Base-by-base conservation (phyloP, 108 stramenopile species). In the Mediolabrus comicus region DNA sequence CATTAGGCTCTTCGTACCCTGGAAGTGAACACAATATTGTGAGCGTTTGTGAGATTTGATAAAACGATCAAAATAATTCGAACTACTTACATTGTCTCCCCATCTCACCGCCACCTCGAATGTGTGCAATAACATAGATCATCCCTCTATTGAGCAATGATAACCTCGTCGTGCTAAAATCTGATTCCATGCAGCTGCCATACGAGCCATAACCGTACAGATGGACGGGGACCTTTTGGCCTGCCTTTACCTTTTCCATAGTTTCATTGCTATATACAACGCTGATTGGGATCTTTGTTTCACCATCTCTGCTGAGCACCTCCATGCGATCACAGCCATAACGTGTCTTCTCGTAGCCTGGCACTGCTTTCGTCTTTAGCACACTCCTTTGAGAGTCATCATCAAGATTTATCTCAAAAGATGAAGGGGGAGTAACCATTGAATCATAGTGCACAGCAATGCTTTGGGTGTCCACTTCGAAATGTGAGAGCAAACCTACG, bases 41-140 rank as follows among this genome's bases (percentile, higher is more conserved):
- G 16, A 6, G 41, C 41, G 41, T 43, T 43, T 17, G n/a, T 17
- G n/a, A 17, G 16, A 43, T 6, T 17, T 43, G n/a, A 38, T 4
- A 43, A 17, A 4, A 14, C 14, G 14, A 43, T 4, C n/a, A 17
- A 3, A n/a, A 43, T 17, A 17, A 0, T 1, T 43, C 16, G 17
- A 43, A 43, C 4, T 43, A 6, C 3, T 43, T 17, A 43, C n/a
- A 43, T 17, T n/a, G n/a, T 25, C 96, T 81, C 13, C 98, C 96
- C 96, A 98, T 96, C 82, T 98, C 98, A 4, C 96, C 97, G 8
- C 98, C 98, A 4, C 98, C 98, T 12, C 98, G 86, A 60, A 98
- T 84, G 69, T 98, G 97, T 17, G 97, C 97, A 49, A 96, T 92
- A 13, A 83, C 96, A 72, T 88, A 97, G 13, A 95, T 85, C 75